Evolutionary conservation across 2,329 filamentous ascomycete species (phyloP).

Genomic region (Alternaria sp.): DNA sequence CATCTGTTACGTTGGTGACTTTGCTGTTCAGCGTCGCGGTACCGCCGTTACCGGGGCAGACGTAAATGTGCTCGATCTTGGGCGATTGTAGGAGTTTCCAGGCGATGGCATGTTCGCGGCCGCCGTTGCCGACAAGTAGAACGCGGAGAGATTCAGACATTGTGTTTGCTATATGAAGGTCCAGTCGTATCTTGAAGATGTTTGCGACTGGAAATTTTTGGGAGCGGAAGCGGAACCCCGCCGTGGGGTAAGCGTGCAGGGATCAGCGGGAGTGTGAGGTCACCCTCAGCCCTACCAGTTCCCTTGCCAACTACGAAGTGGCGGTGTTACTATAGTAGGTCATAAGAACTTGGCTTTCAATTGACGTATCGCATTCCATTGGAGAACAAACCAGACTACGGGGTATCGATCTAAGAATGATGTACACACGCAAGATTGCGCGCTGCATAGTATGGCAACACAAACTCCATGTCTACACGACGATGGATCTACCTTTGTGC

Average conservation of each 20-base stretch:
- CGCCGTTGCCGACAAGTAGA: conserved; percentile 91
- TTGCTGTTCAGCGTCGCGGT: conserved; percentile 61
- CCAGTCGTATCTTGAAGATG: conserved; percentile 1
- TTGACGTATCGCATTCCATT: not conserved
- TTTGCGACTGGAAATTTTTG: conserved; percentile 28
- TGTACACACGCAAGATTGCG: not conserved
- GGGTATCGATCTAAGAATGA: conserved; percentile 7
- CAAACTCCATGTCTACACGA: not conserved
- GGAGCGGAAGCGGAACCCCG: conserved; percentile 17
- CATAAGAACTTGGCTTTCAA: not conserved
- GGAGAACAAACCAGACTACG: not conserved
- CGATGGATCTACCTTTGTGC: conserved; percentile 6
- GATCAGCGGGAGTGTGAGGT: conserved; percentile 19
- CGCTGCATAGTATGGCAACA: not conserved
- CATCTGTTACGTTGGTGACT: conserved; percentile 69
- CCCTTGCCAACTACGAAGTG: not conserved
- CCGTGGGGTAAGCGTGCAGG: conserved; percentile 30
- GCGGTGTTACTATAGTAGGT: not conserved
- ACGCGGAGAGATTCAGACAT: conserved; percentile 55
- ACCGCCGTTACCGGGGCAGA: conserved; percentile 85
- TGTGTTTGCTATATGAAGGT: conserved; percentile 6
- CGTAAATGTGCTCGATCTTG: conserved; percentile 75
- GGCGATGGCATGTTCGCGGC: conserved; percentile 90
- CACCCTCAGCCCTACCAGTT: conserved; percentile 27
- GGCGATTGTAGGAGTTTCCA: conserved; percentile 92